Base-by-base conservation (phyloP, 768 basidiomycete species). In the Tulasnella sp. region DNA sequence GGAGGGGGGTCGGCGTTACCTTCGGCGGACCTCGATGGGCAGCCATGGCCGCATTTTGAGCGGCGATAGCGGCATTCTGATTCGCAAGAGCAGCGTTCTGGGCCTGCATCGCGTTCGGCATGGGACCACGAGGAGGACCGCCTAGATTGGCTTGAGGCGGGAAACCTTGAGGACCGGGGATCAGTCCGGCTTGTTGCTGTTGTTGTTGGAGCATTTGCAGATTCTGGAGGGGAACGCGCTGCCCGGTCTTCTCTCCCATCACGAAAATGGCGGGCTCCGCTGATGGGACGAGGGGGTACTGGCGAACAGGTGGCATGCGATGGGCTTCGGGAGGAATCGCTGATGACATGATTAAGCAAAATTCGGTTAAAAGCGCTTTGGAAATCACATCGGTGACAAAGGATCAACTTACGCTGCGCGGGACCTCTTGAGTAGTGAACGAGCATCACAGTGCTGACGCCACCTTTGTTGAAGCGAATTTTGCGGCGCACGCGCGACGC, bases 371-470 rank as follows among this genome's bases (percentile, higher is more conserved):
- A 67, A 40, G 66, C 14, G 11, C 16, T 14, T 17, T 62, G 37
- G 17, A 1, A 69, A 39, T 11, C 17, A 26, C 67, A 75, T 17
- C 17, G 41, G 35, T 32, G 16, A 71, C 44, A 39, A 74, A 64
- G 75, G 52, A 69, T 75, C 69, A 76, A 85, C 90, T 79, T 78
- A 92, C 90, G 84, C 62, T 84, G 82, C 9, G 83, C 75, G 12
- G 84, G 87, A 5, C 89, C 89, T 76, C 90, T 86, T 36, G 86
- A 83, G 77, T 93, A 94, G 77, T 94, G 91, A 0, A 92, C 85
- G 5, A 94, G 85, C 19, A 88, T 83, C n/a, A 93, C 84, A 69
- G 87, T 86, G 0, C 88, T 85, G 76, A 90, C 86, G 0, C 90
- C 90, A 35, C 90, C 90, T 77, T 90, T 91, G 52, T 80, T 74